These are phyloP conservation scores for Curvularia hawaiiensis DNA, from an alignment of 2,329 filamentous ascomycete species.

Conservation along the genomic window DNA sequence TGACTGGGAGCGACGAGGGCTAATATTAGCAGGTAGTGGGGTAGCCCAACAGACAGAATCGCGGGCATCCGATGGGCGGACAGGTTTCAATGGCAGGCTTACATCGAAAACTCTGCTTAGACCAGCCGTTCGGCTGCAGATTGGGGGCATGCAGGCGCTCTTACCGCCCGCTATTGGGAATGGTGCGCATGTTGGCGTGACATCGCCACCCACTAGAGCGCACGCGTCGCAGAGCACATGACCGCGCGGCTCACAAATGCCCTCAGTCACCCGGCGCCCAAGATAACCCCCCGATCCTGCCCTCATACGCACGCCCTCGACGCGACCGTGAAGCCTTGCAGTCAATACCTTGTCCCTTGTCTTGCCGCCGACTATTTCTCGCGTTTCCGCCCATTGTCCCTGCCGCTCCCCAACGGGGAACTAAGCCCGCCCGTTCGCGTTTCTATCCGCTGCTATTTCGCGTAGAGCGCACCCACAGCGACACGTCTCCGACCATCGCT, in stretches of 20 bases:
- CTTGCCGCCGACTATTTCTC: constrained; percentile 6
- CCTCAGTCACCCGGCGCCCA: constrained; percentile 20
- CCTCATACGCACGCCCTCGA: constrained; percentile 20
- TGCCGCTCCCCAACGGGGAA: constrained; percentile 1
- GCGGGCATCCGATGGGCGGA: not conserved
- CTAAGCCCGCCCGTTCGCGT: constrained; percentile 27
- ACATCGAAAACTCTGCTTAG: constrained; percentile 19
- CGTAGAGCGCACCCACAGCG: constrained; percentile 17
- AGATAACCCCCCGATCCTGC: constrained; percentile 8
- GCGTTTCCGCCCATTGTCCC: constrained; percentile 11
- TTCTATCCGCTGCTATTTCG: constrained; percentile 16
- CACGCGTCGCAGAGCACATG: constrained; percentile 26
- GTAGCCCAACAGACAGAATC: not conserved
- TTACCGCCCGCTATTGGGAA: constrained; percentile 12
- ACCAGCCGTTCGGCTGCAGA: constrained; percentile 24
- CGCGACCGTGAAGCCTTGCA: constrained; percentile 20
- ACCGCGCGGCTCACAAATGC: constrained; percentile 26
- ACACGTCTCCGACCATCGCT: constrained; percentile 16
- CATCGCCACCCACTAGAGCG: constrained; percentile 27
- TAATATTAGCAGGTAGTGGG: not conserved
- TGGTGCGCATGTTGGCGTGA: constrained; percentile 18
- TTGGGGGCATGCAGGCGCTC: constrained; percentile 11
- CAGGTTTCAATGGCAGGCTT: constrained; percentile 3
- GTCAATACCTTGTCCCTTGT: constrained; percentile 3
- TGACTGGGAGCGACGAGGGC: not conserved